phyloP scores from a whole-genome alignment of 495 filamentous ascomycete species.

The Parachaetomium inaequale region DNA sequence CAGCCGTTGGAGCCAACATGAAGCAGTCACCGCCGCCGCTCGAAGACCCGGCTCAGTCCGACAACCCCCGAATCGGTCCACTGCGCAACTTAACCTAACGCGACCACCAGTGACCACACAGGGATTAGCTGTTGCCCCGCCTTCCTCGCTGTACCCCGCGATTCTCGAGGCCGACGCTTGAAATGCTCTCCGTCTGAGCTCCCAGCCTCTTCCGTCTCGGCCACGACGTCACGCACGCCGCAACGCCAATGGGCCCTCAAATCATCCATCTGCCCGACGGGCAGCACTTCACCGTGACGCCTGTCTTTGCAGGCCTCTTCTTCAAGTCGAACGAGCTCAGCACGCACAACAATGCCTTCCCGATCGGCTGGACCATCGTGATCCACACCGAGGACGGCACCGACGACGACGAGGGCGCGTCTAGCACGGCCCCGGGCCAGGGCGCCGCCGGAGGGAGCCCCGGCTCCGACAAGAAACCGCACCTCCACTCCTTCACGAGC shows the following conservation, averaged over 20 bases:
- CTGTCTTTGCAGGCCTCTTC: conserved; percentile 81
- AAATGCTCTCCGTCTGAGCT: too few species aligned
- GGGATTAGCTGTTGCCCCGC: neutral
- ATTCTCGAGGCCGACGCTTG: neutral
- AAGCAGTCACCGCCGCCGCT: neutral
- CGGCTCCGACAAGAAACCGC: conserved; percentile 29
- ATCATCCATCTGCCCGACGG: conserved; percentile 75
- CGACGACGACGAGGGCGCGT: conserved; percentile 22
- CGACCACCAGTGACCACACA: neutral
- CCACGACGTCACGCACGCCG: neutral
- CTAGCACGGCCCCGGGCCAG: neutral
- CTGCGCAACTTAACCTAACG: neutral
- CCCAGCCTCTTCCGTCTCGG: neutral
- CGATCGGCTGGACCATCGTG: conserved; percentile 83
- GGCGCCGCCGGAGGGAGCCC: neutral
- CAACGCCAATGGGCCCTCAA: conserved; percentile 37
- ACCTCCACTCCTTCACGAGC: conserved; percentile 60
- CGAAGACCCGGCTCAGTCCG: neutral
- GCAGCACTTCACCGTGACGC: conserved; percentile 71
- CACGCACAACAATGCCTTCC: conserved; percentile 64
- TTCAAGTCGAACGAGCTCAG: conserved; percentile 81
- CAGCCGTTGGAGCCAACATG: neutral
- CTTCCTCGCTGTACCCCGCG: conserved; percentile 4
- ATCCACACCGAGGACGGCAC: conserved; percentile 59
- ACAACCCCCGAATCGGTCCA: neutral